A percentile compares a stretch with the other conserved stretches of the same genome.
These are phyloP conservation scores for Uronychia setigera DNA, from an alignment of 73 alveolate genomes.

Conservation along the genomic window DNA sequence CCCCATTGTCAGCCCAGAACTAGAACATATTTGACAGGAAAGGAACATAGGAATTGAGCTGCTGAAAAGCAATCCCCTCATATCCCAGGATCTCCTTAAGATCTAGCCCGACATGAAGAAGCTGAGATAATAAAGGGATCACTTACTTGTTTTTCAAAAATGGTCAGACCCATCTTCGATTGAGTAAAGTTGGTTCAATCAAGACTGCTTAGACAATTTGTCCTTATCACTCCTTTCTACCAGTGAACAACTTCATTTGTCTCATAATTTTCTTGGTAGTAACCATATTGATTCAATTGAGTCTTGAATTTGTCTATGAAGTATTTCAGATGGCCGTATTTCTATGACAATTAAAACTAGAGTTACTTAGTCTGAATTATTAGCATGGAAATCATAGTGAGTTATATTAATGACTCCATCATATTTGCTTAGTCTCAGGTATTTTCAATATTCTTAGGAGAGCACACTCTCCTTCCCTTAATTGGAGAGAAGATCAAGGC, in stretches of 20 bases:
- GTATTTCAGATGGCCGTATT: constrained; percentile 21
- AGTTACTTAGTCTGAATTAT: constrained; percentile 65
- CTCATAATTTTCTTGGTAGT: constrained; percentile 56
- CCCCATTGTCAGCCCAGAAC: constrained; percentile 94
- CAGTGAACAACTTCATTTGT: constrained; percentile 39
- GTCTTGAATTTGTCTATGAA: constrained; percentile 42
- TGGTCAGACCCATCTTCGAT: constrained; percentile 53
- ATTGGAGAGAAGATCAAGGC: constrained; percentile 57
- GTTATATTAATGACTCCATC: constrained; percentile 61
- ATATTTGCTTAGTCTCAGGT: constrained; percentile 51
- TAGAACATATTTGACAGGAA: not conserved
- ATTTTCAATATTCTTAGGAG: constrained; percentile 75
- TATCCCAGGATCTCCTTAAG: not conserved
- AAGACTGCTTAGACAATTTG: constrained; percentile 92
- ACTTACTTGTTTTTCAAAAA: constrained; percentile 43
- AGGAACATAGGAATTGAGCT: not conserved
- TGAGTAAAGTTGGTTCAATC: constrained; percentile 92
- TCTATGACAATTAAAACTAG: not conserved
- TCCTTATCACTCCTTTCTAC: constrained; percentile 87
- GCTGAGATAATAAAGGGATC: not conserved
- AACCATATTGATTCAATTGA: constrained; percentile 30
- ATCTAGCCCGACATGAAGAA: not conserved
- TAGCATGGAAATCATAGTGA: constrained; percentile 79
- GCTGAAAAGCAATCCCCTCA: not conserved
- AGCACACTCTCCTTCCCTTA: constrained; percentile 74